These are phyloP conservation scores for Punica granatum DNA, from an alignment of 345 rosid genomes.

Conservation along the genomic window DNA sequence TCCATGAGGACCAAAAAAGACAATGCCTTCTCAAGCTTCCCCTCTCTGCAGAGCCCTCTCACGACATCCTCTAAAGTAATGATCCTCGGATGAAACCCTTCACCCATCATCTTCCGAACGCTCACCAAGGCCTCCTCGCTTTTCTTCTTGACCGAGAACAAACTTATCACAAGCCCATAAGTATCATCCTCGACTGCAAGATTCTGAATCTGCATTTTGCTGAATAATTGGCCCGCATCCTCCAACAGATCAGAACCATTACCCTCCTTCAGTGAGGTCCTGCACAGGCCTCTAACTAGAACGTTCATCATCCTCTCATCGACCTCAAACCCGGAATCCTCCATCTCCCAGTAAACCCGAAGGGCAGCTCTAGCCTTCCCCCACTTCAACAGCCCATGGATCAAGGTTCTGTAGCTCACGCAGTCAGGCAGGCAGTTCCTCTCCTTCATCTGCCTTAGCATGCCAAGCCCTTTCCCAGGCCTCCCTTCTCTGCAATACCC, in stretches of 20 bases:
- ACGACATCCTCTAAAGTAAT: constrained; percentile 30
- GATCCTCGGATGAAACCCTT: constrained; percentile 30
- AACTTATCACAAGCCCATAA: constrained; percentile 22
- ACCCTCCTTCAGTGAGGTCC: constrained; percentile 23
- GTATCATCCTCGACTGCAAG: constrained; percentile 16
- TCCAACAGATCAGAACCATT: constrained; percentile 16
- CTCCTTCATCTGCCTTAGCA: constrained; percentile 48
- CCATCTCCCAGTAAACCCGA: constrained; percentile 38
- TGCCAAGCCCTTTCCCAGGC: constrained; percentile 36
- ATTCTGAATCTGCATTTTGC: constrained; percentile 25
- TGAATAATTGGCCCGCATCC: constrained; percentile 38
- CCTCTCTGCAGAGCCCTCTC: constrained; percentile 31
- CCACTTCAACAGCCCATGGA: constrained; percentile 52
- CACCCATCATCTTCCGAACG: constrained; percentile 23
- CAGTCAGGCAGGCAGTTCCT: constrained; percentile 38
- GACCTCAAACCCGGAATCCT: constrained; percentile 25
- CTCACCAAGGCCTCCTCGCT: constrained; percentile 28
- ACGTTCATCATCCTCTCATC: constrained; percentile 32
- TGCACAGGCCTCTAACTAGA: constrained; percentile 41
- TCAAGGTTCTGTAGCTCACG: constrained; percentile 42
- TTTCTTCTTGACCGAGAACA: constrained; percentile 27
- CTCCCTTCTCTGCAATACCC: constrained; percentile 54
- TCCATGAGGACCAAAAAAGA: constrained; percentile 26
- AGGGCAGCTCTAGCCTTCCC: constrained; percentile 28
- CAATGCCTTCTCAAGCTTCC: constrained; percentile 36